Percentiles rank a stretch among this genome's conserved stretches.
Conservation (phyloP, 768 basidiomycete genomes). For the Russula brevipes region DNA sequence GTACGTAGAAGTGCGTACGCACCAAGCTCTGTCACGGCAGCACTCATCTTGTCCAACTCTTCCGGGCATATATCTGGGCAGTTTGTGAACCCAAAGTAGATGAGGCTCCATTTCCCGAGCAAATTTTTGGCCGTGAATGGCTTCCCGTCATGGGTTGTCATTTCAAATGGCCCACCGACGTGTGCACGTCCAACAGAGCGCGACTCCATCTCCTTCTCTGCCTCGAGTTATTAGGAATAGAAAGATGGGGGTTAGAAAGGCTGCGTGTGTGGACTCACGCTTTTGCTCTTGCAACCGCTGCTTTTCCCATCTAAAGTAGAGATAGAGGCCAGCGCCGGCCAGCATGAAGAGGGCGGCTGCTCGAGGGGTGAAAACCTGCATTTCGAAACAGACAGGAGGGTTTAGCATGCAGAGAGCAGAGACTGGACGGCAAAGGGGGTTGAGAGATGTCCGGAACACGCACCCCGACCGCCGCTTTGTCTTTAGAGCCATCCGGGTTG, state of each 20-base stretch:
- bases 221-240: background rate
- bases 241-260: background rate
- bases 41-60: constrained; percentile 92
- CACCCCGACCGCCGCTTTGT: constrained; percentile 24
- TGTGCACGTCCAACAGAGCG: constrained; percentile 78
- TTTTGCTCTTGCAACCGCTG: constrained; percentile 66
- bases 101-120: constrained; percentile 83
- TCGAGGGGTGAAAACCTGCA: constrained; percentile 85
- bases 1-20: constrained; percentile 27
- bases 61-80: constrained; percentile 99
- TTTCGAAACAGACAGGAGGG: background rate
- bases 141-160: constrained; percentile 58
- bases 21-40: constrained; percentile 70
- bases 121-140: constrained; percentile 81
- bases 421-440: background rate
- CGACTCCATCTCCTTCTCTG: constrained; percentile 64
- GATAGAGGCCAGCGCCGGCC: constrained; percentile 75
- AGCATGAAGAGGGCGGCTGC: constrained; percentile 81
- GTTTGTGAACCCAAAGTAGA: constrained; percentile 99
- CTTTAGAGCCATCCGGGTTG: constrained; percentile 9
- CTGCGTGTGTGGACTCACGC: constrained; percentile 41
- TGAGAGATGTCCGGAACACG: background rate
- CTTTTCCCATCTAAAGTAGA: constrained; percentile 90
- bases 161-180: constrained; percentile 86
- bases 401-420: background rate